These are phyloP conservation scores for Cardamine occulta DNA, from an alignment of 345 rosid genomes.

Conservation along the genomic window DNA sequence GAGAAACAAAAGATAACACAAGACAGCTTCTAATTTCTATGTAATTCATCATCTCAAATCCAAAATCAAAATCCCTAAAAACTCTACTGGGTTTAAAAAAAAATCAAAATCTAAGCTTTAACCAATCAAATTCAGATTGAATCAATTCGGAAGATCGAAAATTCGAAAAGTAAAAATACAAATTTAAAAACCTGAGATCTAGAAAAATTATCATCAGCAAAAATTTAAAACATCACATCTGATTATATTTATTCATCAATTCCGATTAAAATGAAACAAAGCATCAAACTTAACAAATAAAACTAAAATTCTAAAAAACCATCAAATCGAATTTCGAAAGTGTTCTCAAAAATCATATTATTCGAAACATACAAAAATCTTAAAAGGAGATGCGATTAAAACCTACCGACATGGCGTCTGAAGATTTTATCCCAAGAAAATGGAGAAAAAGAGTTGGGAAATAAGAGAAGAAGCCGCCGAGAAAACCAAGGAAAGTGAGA, in stretches of 20 bases:
- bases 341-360: background rate
- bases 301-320: conserved; percentile 26
- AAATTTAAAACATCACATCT: conserved; percentile 28
- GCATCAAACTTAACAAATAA: conserved; percentile 10
- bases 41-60: conserved; percentile 4
- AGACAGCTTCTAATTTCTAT: background rate
- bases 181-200: conserved; percentile 30
- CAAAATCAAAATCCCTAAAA: conserved; percentile 22
- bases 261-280: conserved; percentile 15
- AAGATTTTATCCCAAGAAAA: conserved; percentile 34
- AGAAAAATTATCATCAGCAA: conserved; percentile 21
- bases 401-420: conserved; percentile 46
- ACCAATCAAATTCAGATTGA: conserved; percentile 27
- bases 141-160: background rate
- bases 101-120: conserved; percentile 16
- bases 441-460: conserved; percentile 4
- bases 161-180: background rate
- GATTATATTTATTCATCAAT: background rate
- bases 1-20: background rate
- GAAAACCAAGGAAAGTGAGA: conserved; percentile 45
- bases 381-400: background rate
- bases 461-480: conserved; percentile 41
- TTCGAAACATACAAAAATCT: background rate
- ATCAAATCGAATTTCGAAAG: conserved; percentile 21
- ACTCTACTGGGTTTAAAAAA: background rate